phyloP scores from a whole-genome alignment of 352 stramenopile genomes.

The Phytophthora pseudosyringae region DNA sequence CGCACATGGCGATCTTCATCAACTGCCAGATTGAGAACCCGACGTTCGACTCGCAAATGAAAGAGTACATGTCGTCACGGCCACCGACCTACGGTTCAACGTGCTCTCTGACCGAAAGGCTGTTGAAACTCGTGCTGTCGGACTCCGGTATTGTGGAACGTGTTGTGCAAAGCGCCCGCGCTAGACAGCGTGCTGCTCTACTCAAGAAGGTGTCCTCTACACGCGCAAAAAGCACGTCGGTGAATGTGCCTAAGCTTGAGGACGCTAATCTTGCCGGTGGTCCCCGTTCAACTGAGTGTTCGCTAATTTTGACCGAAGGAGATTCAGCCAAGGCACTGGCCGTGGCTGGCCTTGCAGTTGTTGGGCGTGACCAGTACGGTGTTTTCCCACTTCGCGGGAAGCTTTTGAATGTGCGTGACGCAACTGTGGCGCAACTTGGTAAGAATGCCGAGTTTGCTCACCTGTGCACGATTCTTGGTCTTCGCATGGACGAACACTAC shows the following conservation, averaged over 20 bases:
- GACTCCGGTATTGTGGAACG: conserved; percentile 96
- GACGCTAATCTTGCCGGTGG: conserved; percentile 98
- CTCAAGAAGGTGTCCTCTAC: conserved; percentile 89
- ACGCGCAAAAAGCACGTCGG: conserved; percentile 65
- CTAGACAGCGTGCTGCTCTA: conserved; percentile 94
- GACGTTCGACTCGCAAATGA: conserved; percentile 99
- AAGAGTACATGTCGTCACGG: conserved; percentile 97
- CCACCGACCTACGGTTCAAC: conserved; percentile 88
- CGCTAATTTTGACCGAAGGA: conserved; percentile 99
- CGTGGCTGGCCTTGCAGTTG: conserved; percentile 97
- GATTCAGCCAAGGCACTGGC: conserved; percentile 99
- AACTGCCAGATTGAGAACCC: conserved; percentile 99
- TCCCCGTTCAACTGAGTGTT: conserved; percentile 90
- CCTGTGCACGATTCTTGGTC: conserved; percentile 97
- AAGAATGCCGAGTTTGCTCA: conserved; percentile 97
- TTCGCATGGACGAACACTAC: conserved; percentile 97
- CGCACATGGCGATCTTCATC: conserved; percentile 98
- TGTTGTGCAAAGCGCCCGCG: conserved; percentile 92
- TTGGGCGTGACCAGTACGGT: conserved; percentile 98
- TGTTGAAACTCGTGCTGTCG: conserved; percentile 94
- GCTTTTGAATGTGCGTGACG: conserved; percentile 91
- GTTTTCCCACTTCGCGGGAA: conserved; percentile 99
- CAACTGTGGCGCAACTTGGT: conserved; percentile 81
- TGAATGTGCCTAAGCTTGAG: conserved; percentile 98
- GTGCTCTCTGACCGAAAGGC: conserved; percentile 93